These are phyloP conservation scores for Lignosus rhinocerotis DNA, from an alignment of 1,284 basidiomycete genomes.

Conservation along the genomic window DNA sequence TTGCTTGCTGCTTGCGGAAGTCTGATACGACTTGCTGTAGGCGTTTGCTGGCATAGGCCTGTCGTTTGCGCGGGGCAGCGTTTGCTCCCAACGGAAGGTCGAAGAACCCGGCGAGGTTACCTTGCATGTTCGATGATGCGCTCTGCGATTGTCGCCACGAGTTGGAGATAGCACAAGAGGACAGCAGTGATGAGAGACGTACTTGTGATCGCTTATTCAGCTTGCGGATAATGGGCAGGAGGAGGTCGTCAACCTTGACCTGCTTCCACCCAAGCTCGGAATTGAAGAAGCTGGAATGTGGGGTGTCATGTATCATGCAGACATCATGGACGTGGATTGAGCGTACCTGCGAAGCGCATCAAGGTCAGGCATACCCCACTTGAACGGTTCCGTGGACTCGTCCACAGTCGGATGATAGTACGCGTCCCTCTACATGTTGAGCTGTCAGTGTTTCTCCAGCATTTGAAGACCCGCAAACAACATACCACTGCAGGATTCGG, in stretches of 20 bases:
- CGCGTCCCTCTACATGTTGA: conserved; percentile 70
- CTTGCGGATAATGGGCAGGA: conserved; percentile 92
- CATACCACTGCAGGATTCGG: conserved; percentile 86
- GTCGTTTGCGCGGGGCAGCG: conserved; percentile 74
- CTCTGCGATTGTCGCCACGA: conserved; percentile 39
- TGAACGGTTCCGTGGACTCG: conserved; percentile 90
- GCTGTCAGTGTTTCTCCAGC: neutral
- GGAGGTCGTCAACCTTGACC: conserved; percentile 87
- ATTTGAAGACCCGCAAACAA: conserved; percentile 11
- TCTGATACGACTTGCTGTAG: conserved; percentile 88
- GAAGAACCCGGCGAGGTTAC: conserved; percentile 66
- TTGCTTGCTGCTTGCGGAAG: conserved; percentile 61
- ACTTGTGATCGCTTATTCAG: conserved; percentile 81
- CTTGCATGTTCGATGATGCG: conserved; percentile 71
- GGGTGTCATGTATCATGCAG: neutral
- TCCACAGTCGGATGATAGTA: conserved; percentile 93
- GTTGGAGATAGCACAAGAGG: neutral
- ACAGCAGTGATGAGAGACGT: conserved; percentile 13
- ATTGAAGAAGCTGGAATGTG: conserved; percentile 66
- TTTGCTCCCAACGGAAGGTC: conserved; percentile 63
- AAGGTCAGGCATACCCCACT: conserved; percentile 96
- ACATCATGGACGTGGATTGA: neutral
- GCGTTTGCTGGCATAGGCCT: conserved; percentile 83
- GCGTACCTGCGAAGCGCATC: conserved; percentile 82
- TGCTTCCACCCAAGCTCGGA: conserved; percentile 88